Percentiles rank a stretch among this genome's conserved stretches.
Evolutionary conservation across 208 protist genomes (phyloP).

Genomic region (Trypanosoma lewisi): DNA sequence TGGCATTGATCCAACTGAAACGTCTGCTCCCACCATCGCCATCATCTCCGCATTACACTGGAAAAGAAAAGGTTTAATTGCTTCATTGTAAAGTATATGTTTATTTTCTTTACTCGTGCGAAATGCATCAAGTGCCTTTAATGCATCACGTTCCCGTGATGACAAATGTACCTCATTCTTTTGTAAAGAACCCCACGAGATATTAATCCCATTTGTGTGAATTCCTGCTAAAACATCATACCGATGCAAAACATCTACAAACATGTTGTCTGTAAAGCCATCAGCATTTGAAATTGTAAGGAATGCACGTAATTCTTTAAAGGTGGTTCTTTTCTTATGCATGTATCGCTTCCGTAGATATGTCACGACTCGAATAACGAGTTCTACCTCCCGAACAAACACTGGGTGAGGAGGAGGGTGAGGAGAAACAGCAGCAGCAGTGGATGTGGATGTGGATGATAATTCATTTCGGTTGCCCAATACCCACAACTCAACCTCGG

Average conservation of each 20-base stretch:
- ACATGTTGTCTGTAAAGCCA: neutral
- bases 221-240: constrained; percentile 16
- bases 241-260: constrained; percentile 12
- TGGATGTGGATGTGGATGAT: no score
- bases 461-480: neutral
- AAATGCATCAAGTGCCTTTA: constrained; percentile 20
- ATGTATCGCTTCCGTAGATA: constrained; percentile 24
- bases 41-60: constrained; percentile 3
- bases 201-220: neutral
- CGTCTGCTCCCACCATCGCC: neutral
- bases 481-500: constrained; percentile 16
- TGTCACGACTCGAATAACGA: constrained; percentile 24
- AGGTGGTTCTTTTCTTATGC: constrained; percentile 1
- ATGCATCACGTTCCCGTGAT: constrained; percentile 8
- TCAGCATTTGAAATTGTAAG: neutral
- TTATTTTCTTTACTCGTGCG: neutral
- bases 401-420: no score
- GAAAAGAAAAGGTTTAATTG: constrained; percentile 26
- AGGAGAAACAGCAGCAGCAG: no score
- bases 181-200: neutral
- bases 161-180: constrained; percentile 12
- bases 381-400: constrained; percentile 19
- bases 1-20: constrained; percentile 1
- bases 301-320: constrained; percentile 14
- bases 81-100: constrained; percentile 12